Conservation (phyloP, 2,329 filamentous ascomycete species). For the Tolypocladium tundrense region DNA sequence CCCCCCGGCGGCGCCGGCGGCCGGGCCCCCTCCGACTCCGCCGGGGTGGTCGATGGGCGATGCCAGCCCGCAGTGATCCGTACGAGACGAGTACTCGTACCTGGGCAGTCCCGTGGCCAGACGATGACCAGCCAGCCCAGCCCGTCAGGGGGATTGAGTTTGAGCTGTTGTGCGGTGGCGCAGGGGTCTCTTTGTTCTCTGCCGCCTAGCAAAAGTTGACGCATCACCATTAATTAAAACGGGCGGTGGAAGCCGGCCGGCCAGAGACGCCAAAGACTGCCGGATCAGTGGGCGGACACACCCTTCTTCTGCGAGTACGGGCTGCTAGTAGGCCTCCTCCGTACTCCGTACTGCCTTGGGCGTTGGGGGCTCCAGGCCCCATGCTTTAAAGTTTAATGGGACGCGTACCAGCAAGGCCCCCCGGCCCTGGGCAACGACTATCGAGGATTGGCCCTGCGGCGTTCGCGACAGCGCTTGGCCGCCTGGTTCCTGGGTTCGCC, state of each 20-base stretch:
- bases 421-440: too few species aligned
- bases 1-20: neutral
- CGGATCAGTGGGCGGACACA: too few species aligned
- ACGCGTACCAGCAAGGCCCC: too few species aligned
- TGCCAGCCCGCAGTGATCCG: too few species aligned
- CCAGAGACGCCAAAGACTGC: too few species aligned
- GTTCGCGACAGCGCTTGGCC: neutral
- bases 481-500: neutral
- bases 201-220: neutral
- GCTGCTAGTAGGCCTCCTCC: too few species aligned
- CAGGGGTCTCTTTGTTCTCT: neutral
- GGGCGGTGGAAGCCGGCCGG: neutral
- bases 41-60: too few species aligned
- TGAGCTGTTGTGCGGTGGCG: neutral
- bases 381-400: neutral
- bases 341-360: neutral
- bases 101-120: too few species aligned
- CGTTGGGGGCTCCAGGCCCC: neutral
- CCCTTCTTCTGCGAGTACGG: too few species aligned
- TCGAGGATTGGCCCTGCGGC: neutral
- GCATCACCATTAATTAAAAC: neutral
- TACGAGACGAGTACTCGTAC: too few species aligned
- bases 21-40: neutral
- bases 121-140: neutral
- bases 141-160: neutral